Conservation (phyloP, 345 rosid species). For the Pelargonium nanum region DNA sequence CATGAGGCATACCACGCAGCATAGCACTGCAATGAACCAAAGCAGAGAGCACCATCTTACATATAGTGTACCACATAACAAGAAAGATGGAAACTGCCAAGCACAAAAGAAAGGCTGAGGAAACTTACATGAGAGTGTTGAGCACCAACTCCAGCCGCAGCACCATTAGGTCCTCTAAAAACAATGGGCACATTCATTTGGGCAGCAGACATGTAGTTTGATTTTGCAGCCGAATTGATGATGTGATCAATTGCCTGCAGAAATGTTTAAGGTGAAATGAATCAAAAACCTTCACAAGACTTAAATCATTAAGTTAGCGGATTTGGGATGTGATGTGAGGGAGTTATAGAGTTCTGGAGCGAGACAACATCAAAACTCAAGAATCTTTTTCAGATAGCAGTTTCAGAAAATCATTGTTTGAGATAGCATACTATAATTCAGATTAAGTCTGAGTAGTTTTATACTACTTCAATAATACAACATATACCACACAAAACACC, state of each 20-base stretch:
- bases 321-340: no score
- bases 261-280: neutral
- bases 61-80: neutral
- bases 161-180: slow-evolving; percentile 98
- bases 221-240: slow-evolving; percentile 92
- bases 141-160: slow-evolving; percentile 98
- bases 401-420: no score
- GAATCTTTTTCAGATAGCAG: no score
- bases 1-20: slow-evolving; percentile 85
- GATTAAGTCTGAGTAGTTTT: neutral
- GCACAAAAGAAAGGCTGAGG: slow-evolving; percentile 5
- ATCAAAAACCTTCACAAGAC: neutral
- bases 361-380: no score
- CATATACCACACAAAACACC: neutral
- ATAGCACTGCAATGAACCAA: slow-evolving; percentile 54
- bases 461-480: no score
- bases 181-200: slow-evolving; percentile 80
- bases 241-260: slow-evolving; percentile 92
- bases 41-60: neutral
- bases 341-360: no score
- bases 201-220: slow-evolving; percentile 92
- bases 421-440: neutral
- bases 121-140: slow-evolving; percentile 83
- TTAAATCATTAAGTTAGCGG: no score
- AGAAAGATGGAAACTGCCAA: neutral